Evolutionary conservation across 257 asterid species (phyloP).

Genomic region (Rubia yunnanensis): DNA sequence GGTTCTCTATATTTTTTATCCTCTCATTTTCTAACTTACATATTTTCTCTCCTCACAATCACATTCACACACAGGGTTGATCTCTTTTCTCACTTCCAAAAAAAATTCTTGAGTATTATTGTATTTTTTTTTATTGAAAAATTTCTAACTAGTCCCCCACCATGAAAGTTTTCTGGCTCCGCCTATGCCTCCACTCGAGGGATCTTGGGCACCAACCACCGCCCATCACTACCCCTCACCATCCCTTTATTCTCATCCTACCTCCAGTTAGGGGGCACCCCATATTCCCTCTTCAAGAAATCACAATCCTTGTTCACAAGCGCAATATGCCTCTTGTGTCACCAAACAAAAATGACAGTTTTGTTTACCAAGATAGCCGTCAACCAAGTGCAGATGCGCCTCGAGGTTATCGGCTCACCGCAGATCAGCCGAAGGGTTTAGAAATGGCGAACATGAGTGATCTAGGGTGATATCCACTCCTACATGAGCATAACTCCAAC

Average conservation of each 20-base stretch:
- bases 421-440: conserved; percentile 30
- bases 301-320: conserved; percentile 56
- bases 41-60: no score
- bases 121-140: no score
- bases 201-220: conserved; percentile 66
- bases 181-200: conserved; percentile 54
- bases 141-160: no score
- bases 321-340: conserved; percentile 47
- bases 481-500: conserved; percentile 83
- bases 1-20: no score
- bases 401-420: conserved; percentile 54
- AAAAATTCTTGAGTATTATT: no score
- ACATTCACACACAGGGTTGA: no score
- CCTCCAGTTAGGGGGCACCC: conserved; percentile 68
- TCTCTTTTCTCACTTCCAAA: no score
- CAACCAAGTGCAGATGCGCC: conserved; percentile 57
- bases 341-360: conserved; percentile 19
- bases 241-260: conserved; percentile 80
- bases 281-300: conserved; percentile 43
- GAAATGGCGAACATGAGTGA: conserved; percentile 45
- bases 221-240: conserved; percentile 45
- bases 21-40: no score
- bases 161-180: no score
- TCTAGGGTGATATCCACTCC: conserved; percentile 56
- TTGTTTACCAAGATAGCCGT: conserved; percentile 53